Conservation (phyloP, 768 basidiomycete genomes). For the Boletus fagicola region DNA sequence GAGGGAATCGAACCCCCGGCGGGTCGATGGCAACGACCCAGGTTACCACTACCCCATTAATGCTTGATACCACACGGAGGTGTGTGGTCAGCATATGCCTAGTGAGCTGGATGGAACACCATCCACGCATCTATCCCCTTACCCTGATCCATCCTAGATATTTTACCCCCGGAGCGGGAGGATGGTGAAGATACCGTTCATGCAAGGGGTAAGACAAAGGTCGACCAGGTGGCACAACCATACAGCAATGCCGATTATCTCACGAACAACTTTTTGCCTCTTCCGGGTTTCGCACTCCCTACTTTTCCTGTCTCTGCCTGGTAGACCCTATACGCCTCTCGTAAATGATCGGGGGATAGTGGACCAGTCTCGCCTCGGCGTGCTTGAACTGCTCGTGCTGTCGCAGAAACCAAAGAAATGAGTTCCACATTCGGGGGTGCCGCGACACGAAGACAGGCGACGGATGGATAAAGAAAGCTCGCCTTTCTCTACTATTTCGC, state of each 20-base stretch:
- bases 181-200: neutral
- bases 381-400: slow-evolving; percentile 75
- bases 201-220: neutral
- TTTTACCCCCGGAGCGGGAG: neutral
- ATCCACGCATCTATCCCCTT: neutral
- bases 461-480: neutral
- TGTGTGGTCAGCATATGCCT: neutral
- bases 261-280: slow-evolving; percentile 72
- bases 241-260: slow-evolving; percentile 35
- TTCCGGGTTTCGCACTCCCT: slow-evolving; percentile 69
- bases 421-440: neutral
- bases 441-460: neutral
- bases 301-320: slow-evolving; percentile 79
- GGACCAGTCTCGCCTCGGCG: slow-evolving; percentile 74
- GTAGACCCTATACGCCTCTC: slow-evolving; percentile 85
- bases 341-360: slow-evolving; percentile 82
- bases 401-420: neutral
- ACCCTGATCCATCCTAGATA: too few species aligned
- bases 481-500: slow-evolving; percentile 91
- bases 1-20: slow-evolving; percentile 81
- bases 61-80: neutral
- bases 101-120: neutral
- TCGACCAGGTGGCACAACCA: neutral
- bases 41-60: slow-evolving; percentile 66
- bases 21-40: slow-evolving; percentile 76